phyloP scores from a whole-genome alignment of 2,329 filamentous ascomycete species.

The Aureobasidium sp. region DNA sequence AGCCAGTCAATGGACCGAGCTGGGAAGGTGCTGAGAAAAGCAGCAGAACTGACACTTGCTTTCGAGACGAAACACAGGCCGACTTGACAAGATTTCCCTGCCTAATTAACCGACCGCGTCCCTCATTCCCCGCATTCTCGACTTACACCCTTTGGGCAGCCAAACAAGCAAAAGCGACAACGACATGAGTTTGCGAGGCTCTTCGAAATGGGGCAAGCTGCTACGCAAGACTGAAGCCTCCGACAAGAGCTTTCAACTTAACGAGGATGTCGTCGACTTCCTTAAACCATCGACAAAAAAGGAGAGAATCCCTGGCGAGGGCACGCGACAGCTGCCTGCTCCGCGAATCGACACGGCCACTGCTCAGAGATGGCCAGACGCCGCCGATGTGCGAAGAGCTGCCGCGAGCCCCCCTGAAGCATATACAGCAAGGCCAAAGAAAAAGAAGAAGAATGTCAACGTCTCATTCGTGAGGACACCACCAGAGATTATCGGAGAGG shows the following conservation, averaged over 20 bases:
- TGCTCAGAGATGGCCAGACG: conserved; percentile 46
- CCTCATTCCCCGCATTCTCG: conserved; percentile 7
- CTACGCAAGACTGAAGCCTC: conserved; percentile 22
- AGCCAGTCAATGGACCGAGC: background rate
- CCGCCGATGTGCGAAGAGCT: conserved; percentile 33
- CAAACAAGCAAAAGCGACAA: background rate
- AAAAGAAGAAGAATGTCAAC: conserved; percentile 56
- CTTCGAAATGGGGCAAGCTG: conserved; percentile 20
- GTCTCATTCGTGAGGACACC: conserved; percentile 67
- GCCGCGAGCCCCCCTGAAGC: background rate
- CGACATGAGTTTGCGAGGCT: conserved; percentile 10
- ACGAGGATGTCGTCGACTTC: conserved; percentile 51
- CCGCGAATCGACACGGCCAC: conserved; percentile 44
- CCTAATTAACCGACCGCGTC: background rate
- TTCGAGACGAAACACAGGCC: background rate
- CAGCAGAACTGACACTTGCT: background rate
- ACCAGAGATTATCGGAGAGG: conserved; percentile 81
- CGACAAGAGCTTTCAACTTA: conserved; percentile 23
- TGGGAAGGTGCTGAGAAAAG: background rate
- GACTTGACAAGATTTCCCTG: background rate
- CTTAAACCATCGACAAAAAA: conserved; percentile 47
- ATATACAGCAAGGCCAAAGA: conserved; percentile 31
- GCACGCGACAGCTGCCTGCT: conserved; percentile 23
- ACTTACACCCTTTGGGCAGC: background rate
- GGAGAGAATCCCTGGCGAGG: conserved; percentile 22